Evolutionary conservation across 2,329 filamentous ascomycete species (phyloP).

Genomic region (Penicillium sp.): DNA sequence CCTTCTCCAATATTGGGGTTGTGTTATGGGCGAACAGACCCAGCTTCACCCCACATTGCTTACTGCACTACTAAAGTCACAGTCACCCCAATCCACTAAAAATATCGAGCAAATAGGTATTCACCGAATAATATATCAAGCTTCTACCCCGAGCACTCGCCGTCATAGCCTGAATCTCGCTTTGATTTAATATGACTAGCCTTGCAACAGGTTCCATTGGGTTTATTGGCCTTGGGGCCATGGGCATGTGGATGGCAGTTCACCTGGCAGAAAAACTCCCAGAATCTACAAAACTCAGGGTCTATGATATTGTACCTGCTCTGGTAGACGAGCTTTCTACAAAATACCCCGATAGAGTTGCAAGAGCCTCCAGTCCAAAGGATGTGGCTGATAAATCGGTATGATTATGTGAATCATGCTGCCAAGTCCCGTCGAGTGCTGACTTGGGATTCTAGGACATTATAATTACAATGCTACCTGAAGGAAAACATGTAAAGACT

Average conservation of each 20-base stretch:
- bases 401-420: not conserved
- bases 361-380: not conserved
- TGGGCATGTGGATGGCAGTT: conserved; percentile 16
- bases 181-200: not conserved
- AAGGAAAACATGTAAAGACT: conserved; percentile 55
- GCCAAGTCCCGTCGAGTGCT: not conserved
- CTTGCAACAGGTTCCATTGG: conserved; percentile 9
- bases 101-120: too few species aligned
- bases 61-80: too few species aligned
- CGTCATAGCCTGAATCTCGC: not conserved
- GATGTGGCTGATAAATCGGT: not conserved
- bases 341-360: conserved; percentile 3
- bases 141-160: too few species aligned
- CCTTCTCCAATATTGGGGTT: too few species aligned
- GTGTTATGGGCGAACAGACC: too few species aligned
- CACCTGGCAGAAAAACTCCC: conserved; percentile 13
- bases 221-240: conserved; percentile 17
- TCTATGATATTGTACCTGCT: conserved; percentile 13
- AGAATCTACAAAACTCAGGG: not conserved
- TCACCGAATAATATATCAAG: too few species aligned
- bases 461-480: conserved; percentile 59
- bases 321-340: conserved; percentile 5
- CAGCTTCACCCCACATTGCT: too few species aligned
- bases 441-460: conserved; percentile 43
- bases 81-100: too few species aligned